phyloP scores from a whole-genome alignment of 495 filamentous ascomycete species.

The Trichoderma gamsii region DNA sequence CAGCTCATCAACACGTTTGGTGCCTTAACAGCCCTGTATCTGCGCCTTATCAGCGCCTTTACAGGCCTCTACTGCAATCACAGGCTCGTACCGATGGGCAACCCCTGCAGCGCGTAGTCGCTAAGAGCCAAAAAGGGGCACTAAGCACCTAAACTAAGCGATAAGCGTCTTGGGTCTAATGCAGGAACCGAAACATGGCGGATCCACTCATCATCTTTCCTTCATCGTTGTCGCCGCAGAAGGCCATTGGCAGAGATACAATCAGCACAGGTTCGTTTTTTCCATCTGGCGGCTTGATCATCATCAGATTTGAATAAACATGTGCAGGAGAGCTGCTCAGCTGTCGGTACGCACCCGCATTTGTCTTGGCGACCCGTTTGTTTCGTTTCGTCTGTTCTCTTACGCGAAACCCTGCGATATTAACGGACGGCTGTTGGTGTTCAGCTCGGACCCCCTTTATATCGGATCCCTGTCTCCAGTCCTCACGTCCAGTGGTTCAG shows the following conservation, averaged over 20 bases:
- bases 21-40: neutral
- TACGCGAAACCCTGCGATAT: neutral
- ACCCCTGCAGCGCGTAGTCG: neutral
- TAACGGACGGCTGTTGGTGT: neutral
- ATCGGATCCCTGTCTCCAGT: neutral
- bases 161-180: slow-evolving; percentile 1
- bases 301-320: too few species aligned
- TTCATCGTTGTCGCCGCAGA: neutral
- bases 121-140: neutral
- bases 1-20: neutral
- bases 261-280: too few species aligned
- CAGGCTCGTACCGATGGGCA: neutral
- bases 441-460: slow-evolving; percentile 4
- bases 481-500: neutral
- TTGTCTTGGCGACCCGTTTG: neutral
- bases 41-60: neutral
- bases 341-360: neutral
- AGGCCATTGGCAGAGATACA: too few species aligned
- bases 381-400: neutral
- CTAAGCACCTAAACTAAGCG: neutral
- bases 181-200: slow-evolving; percentile 4
- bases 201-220: too few species aligned
- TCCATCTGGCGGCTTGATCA: too few species aligned
- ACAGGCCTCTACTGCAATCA: neutral
- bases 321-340: neutral